These are phyloP conservation scores for Pistacia vera DNA, from an alignment of 345 rosid genomes.

Conservation along the genomic window DNA sequence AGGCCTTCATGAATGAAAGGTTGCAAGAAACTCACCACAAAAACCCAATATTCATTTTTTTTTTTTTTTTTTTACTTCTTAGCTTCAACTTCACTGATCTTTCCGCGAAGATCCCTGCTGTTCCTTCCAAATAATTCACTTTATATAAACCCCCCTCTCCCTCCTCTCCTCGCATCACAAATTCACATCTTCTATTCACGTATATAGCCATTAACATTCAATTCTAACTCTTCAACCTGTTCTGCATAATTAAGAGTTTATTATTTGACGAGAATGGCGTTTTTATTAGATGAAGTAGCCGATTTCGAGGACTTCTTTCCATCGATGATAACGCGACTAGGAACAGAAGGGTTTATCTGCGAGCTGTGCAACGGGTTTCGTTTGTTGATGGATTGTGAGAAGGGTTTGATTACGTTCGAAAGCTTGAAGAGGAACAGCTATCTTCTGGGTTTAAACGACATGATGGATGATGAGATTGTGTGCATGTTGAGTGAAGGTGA, in stretches of 20 bases:
- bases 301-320: constrained; percentile 67
- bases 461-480: constrained; percentile 59
- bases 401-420: constrained; percentile 64
- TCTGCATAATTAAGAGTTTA: no score
- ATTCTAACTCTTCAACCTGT: not conserved
- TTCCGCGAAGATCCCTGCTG: constrained; percentile 31
- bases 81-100: constrained; percentile 20
- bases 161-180: not conserved
- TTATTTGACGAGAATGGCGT: constrained; percentile 14
- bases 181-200: not conserved
- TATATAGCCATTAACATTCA: not conserved
- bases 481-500: constrained; percentile 72
- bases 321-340: constrained; percentile 54
- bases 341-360: constrained; percentile 53
- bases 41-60: not conserved
- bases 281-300: constrained; percentile 19
- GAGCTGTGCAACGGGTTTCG: constrained; percentile 65
- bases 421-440: constrained; percentile 66
- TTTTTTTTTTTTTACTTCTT: constrained; percentile 10
- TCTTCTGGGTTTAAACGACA: constrained; percentile 51
- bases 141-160: not conserved
- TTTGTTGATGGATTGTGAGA: constrained; percentile 60
- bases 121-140: not conserved
- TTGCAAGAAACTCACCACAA: constrained; percentile 29
- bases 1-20: constrained; percentile 26